Evolutionary conservation across 345 rosid species (phyloP).

Genomic region (Salix arbutifolia): DNA sequence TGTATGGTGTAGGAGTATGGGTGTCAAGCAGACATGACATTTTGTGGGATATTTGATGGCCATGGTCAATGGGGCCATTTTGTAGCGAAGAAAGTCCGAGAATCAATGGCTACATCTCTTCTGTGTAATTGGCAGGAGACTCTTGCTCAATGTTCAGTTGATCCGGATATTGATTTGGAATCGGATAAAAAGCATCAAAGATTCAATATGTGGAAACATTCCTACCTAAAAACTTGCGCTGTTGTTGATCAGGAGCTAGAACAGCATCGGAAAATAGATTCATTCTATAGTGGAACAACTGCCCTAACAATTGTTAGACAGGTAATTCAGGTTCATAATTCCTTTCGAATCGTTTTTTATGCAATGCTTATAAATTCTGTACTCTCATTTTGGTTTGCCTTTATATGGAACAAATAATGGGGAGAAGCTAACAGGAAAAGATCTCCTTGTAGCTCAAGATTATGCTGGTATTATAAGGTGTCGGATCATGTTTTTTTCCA

Average conservation of each 20-base stretch:
- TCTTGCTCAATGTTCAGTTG: conserved; percentile 46
- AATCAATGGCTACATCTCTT: conserved; percentile 66
- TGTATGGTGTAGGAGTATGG: conserved; percentile 71
- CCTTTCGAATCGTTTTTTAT: neutral
- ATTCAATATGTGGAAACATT: conserved; percentile 73
- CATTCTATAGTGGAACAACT: conserved; percentile 81
- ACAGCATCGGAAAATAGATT: conserved; percentile 60
- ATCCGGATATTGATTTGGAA: conserved; percentile 47
- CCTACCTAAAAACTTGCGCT: conserved; percentile 72
- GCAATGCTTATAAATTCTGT: neutral
- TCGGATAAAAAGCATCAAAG: conserved; percentile 43
- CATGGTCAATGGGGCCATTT: conserved; percentile 97
- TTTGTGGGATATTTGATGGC: conserved; percentile 93
- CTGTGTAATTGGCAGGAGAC: conserved; percentile 82
- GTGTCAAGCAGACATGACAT: conserved; percentile 75
- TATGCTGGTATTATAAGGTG: neutral
- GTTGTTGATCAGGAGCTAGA: conserved; percentile 71
- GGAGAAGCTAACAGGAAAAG: neutral
- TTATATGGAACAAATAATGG: neutral
- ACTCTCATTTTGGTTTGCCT: neutral
- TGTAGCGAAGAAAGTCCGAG: conserved; percentile 74
- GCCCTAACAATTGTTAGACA: conserved; percentile 80
- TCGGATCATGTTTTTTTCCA: conserved; percentile 21
- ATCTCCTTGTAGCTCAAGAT: neutral
- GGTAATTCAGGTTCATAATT: conserved; percentile 27